Evolutionary conservation across 75 land plant genomes (phyloP).

Genomic region (Ceratopteris richardii): DNA sequence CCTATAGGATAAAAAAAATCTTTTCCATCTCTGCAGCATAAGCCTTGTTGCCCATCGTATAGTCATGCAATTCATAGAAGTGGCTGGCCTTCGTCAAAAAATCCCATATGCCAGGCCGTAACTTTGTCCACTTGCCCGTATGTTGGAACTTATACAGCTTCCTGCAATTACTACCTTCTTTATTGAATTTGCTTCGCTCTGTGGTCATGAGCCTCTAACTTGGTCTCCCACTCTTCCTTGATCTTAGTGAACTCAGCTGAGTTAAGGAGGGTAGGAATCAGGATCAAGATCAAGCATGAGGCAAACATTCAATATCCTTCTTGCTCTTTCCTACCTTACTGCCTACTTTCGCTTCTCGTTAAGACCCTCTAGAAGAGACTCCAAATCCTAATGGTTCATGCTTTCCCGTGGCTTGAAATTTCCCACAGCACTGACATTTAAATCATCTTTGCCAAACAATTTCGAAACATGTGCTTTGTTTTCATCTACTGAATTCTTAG

Average conservation of each 20-base stretch:
- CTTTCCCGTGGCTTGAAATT: constrained; percentile 17
- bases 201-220: constrained; percentile 68
- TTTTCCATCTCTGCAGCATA: constrained; percentile 99
- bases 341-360: constrained; percentile 69
- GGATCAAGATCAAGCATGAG: constrained; percentile 96
- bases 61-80: constrained; percentile 85
- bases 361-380: constrained; percentile 59
- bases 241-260: constrained; percentile 54
- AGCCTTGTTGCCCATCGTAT: constrained; percentile 97
- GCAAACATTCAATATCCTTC: constrained; percentile 85
- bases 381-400: constrained; percentile 53
- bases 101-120: constrained; percentile 97
- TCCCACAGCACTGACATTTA: constrained; percentile 14
- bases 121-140: constrained; percentile 99
- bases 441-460: not conserved
- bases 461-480: constrained; percentile 4
- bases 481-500: not conserved
- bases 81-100: constrained; percentile 98
- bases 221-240: constrained; percentile 73
- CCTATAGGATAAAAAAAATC: constrained; percentile 93
- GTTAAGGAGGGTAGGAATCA: constrained; percentile 92
- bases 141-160: constrained; percentile 86
- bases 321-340: constrained; percentile 74
- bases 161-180: constrained; percentile 37
- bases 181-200: constrained; percentile 55